phyloP scores from a whole-genome alignment of 1,284 basidiomycete species.

The Apiotrichum porosum region DNA sequence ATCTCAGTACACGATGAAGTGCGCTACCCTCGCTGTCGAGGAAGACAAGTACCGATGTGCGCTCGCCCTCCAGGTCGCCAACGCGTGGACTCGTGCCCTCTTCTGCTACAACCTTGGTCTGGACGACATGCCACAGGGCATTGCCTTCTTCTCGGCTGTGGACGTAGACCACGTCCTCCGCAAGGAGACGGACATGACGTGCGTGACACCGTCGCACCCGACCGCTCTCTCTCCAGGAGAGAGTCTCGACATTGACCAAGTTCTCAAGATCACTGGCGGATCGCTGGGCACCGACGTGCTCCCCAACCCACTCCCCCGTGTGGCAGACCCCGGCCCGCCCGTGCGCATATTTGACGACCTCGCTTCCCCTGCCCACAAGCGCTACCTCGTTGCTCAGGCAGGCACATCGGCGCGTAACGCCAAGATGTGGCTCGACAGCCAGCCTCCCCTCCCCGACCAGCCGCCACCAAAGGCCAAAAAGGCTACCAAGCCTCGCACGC shows the following conservation, averaged over 20 bases:
- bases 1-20: conserved; percentile 98
- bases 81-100: conserved; percentile 88
- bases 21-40: conserved; percentile 83
- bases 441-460: conserved; percentile 8
- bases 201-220: conserved; percentile 89
- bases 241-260: conserved; percentile 66
- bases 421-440: conserved; percentile 26
- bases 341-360: conserved; percentile 32
- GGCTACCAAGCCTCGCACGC: too few relatives aligned
- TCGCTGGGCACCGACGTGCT: not conserved
- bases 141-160: conserved; percentile 95
- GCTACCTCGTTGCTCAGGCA: conserved; percentile 36
- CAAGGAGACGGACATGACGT: conserved; percentile 95
- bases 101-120: conserved; percentile 92
- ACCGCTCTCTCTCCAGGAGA: conserved; percentile 76
- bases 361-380: conserved; percentile 18
- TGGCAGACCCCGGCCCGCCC: conserved; percentile 18
- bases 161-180: conserved; percentile 87
- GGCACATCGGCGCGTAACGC: conserved; percentile 8
- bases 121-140: conserved; percentile 88
- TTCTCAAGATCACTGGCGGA: conserved; percentile 59
- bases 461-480: too few relatives aligned
- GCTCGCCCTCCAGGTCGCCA: conserved; percentile 91
- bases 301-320: not conserved
- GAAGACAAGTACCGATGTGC: conserved; percentile 82